phyloP scores from a whole-genome alignment of 306 rosid genomes.

The Vigna mungo region DNA sequence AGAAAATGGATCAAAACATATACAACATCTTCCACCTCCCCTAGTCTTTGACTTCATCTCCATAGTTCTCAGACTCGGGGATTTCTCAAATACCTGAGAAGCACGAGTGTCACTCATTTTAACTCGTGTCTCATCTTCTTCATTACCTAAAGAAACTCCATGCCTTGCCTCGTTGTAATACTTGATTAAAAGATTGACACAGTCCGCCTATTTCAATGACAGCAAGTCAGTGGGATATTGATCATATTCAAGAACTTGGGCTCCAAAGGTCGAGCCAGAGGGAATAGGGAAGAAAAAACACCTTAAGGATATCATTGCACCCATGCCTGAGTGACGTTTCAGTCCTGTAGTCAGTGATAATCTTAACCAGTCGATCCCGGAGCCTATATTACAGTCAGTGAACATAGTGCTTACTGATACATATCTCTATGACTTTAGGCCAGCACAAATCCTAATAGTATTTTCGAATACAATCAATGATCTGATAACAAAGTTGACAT shows the following conservation, averaged over 20 bases:
- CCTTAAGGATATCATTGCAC: slow-evolving; percentile 97
- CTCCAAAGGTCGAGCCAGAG: not conserved
- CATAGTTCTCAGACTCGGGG: slow-evolving; percentile 54
- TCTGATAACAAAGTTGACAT: not conserved
- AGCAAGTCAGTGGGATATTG: slow-evolving; percentile 41
- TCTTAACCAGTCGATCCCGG: slow-evolving; percentile 92
- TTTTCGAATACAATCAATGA: not conserved
- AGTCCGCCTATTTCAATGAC: slow-evolving; percentile 75
- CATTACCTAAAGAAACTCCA: slow-evolving; percentile 79
- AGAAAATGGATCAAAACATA: slow-evolving; percentile 91
- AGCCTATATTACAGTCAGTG: slow-evolving; percentile 59
- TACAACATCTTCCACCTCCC: slow-evolving; percentile 98
- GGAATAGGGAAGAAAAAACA: slow-evolving; percentile 40
- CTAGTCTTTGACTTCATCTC: slow-evolving; percentile 79
- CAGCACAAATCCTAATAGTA: slow-evolving; percentile 21
- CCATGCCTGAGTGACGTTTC: slow-evolving; percentile 97
- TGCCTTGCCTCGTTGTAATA: slow-evolving; percentile 92
- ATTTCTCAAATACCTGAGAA: slow-evolving; percentile 64
- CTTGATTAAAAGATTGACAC: slow-evolving; percentile 84
- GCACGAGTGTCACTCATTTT: slow-evolving; percentile 60
- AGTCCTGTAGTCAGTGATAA: slow-evolving; percentile 91
- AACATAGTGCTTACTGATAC: slow-evolving; percentile 34
- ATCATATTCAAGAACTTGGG: slow-evolving; percentile 26
- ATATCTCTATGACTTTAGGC: slow-evolving; percentile 34
- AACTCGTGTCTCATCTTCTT: slow-evolving; percentile 70